Percentiles rank a stretch among this genome's conserved stretches.
phyloP scores from a whole-genome alignment of 2,329 filamentous ascomycete genomes.

The Bipolaris cookei region DNA sequence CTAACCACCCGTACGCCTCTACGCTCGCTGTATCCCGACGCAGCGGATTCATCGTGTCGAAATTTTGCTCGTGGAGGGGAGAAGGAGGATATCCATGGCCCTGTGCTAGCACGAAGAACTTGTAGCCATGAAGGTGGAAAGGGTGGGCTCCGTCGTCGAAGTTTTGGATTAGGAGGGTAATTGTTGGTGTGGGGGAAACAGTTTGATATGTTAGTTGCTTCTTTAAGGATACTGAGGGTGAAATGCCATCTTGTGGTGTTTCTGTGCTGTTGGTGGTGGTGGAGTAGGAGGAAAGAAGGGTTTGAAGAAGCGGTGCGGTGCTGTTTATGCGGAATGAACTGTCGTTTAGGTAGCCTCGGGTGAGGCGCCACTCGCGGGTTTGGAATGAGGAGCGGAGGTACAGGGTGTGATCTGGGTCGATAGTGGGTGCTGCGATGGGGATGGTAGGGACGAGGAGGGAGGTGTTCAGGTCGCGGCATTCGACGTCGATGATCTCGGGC shows the following conservation, averaged over 20 bases:
- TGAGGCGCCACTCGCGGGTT: conserved; percentile 64
- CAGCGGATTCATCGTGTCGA: conserved; percentile 54
- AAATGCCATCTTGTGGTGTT: no score
- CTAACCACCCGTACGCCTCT: conserved; percentile 69
- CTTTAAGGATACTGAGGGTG: conserved; percentile 22
- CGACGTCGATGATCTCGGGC: conserved; percentile 56
- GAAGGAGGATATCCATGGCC: conserved; percentile 50
- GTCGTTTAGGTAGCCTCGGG: conserved; percentile 65
- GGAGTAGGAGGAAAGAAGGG: conserved; percentile 59
- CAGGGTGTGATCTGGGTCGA: conserved; percentile 58
- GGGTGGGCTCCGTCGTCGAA: conserved; percentile 40
- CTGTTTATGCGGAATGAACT: conserved; percentile 61
- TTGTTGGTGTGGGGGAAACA: conserved; percentile 37
- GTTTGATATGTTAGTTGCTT: conserved; percentile 40
- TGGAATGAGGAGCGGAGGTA: conserved; percentile 65
- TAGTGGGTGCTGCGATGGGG: conserved; percentile 51
- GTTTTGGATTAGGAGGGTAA: conserved; percentile 46
- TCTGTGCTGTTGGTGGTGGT: not conserved
- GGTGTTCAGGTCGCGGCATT: conserved; percentile 60
- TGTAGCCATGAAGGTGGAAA: conserved; percentile 54
- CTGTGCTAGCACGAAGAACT: conserved; percentile 9
- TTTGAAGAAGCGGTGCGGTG: conserved; percentile 58
- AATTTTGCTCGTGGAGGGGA: conserved; percentile 49
- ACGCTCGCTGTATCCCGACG: conserved; percentile 72
- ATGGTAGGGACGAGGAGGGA: conserved; percentile 56